Evolutionary conservation across 2,329 filamentous ascomycete genomes (phyloP).

Genomic region (Lecanicillium sp.): DNA sequence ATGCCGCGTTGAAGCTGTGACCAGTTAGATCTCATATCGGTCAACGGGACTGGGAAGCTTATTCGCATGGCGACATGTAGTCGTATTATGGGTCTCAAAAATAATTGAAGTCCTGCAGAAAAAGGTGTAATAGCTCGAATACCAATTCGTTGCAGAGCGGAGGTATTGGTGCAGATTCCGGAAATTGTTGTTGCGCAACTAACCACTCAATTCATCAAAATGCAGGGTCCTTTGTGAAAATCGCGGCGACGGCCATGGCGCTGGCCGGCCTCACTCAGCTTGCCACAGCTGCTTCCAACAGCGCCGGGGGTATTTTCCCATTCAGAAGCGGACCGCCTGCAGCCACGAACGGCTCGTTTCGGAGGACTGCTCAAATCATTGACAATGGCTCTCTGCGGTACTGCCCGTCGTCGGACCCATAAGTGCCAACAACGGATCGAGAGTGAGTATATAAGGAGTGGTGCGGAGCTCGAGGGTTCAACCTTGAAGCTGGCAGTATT

Average conservation of each 20-base stretch:
- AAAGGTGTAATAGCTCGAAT: too few species aligned
- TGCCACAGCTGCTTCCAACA: not conserved
- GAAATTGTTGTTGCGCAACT: not conserved
- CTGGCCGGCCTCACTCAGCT: not conserved
- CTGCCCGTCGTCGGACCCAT: conserved; percentile 18
- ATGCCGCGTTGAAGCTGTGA: too few species aligned
- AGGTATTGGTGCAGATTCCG: too few species aligned
- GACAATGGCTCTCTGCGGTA: not conserved
- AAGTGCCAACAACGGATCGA: not conserved
- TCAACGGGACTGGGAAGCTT: too few species aligned
- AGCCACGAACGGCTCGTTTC: too few species aligned
- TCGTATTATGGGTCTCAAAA: too few species aligned
- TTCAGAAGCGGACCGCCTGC: not conserved
- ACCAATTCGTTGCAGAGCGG: too few species aligned
- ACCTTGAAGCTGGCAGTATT: not conserved
- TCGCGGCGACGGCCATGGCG: not conserved
- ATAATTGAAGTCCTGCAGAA: too few species aligned
- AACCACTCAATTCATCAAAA: not conserved
- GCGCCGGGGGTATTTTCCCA: not conserved
- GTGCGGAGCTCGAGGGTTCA: not conserved
- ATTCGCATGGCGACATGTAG: too few species aligned
- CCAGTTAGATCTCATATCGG: too few species aligned
- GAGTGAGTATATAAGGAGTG: not conserved
- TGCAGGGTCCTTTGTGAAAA: not conserved
- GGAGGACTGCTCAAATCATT: not conserved